Base-by-base conservation (phyloP, 1,284 basidiomycete species). In the Fistulina hepatica region DNA sequence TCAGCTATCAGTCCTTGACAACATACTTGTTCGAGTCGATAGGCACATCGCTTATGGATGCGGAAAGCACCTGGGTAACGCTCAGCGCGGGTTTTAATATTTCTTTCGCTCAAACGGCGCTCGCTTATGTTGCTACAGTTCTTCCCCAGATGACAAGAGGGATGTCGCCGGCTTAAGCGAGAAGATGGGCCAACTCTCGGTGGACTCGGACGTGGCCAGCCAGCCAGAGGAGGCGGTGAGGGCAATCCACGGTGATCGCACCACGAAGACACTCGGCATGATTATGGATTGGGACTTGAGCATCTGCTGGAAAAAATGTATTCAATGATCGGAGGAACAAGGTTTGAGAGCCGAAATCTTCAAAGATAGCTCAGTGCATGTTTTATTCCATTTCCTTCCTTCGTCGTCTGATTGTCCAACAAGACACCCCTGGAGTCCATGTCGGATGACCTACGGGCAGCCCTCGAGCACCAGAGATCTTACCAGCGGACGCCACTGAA, bases 391-490 rank as follows among this genome's bases (percentile, higher is more conserved):
- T n/a, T 36, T 21, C 6, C 16, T 12, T 21, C 9, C 9, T 26
- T n/a, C 9, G n/a, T 4, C 21, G 20, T 12, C 5, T 13, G 17
- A 12, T 6, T 17, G 4, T 33, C 9, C 9, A 15, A 15, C 11
- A 9, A 15, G 10, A 44, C 39, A 36, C 40, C 36, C 7, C 21
- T n/a, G 2, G 24, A 44, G n/a, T 44, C 42, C 15, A 44, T 44
- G 40, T 39, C 36, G 4, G n/a, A 28, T 1, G 3, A 9, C 6
- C 36, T 44, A 15, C 40, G 33, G 2, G 1, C 2, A 7, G 40
- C 40, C 19, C 36, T 42, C 27, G 15, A 23, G 12, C 5, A 15
- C 0, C 13, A 22, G 7, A 3, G 2, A n/a, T 3, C 6, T 4
- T 42, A 44, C 16, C 6, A 42, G 4, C 43, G 39, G 4, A 39